Conservation (phyloP, 2,329 filamentous ascomycete genomes). For the Biscogniauxia marginata region DNA sequence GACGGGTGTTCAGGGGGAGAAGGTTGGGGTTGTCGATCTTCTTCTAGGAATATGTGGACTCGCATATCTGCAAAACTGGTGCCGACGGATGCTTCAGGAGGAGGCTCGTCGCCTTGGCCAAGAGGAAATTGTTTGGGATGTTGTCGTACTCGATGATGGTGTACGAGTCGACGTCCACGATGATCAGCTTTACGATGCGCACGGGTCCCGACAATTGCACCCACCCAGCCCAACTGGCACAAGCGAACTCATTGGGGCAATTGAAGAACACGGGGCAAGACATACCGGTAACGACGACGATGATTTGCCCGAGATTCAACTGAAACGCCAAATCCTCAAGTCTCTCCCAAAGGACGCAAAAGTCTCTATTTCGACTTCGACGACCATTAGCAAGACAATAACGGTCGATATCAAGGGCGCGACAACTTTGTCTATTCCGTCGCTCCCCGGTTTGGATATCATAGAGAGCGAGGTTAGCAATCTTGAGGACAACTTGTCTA, state of each 20-base stretch:
- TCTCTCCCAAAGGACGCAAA: conserved; percentile 54
- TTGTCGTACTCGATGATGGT: conserved; percentile 61
- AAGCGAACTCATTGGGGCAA: conserved; percentile 34
- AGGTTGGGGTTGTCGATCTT: conserved; percentile 60
- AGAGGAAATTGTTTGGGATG: conserved; percentile 64
- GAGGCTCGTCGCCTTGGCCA: conserved; percentile 46
- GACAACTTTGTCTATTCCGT: conserved; percentile 48
- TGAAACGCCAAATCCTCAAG: conserved; percentile 54
- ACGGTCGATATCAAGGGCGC: conserved; percentile 61
- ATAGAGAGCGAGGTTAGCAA: conserved; percentile 44
- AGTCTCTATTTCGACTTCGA: conserved; percentile 60
- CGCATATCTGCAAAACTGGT: conserved; percentile 60
- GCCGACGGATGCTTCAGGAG: conserved; percentile 49
- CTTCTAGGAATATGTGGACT: conserved; percentile 59
- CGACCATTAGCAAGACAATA: conserved; percentile 60
- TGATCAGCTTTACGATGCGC: conserved; percentile 27
- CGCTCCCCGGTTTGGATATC: conserved; percentile 58
- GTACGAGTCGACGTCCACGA: conserved; percentile 52
- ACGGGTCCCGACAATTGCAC: too few species aligned
- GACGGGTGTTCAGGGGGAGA: conserved; percentile 58
- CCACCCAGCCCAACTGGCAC: conserved; percentile 19
- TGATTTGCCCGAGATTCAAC: conserved; percentile 44
- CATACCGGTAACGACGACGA: conserved; percentile 38
- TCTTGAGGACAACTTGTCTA: conserved; percentile 16
- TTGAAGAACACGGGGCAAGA: conserved; percentile 34